A percentile compares a stretch with the other conserved stretches of the same genome.
These are phyloP conservation scores for Nephelium lappaceum DNA, from an alignment of 345 rosid species.

Conservation along the genomic window DNA sequence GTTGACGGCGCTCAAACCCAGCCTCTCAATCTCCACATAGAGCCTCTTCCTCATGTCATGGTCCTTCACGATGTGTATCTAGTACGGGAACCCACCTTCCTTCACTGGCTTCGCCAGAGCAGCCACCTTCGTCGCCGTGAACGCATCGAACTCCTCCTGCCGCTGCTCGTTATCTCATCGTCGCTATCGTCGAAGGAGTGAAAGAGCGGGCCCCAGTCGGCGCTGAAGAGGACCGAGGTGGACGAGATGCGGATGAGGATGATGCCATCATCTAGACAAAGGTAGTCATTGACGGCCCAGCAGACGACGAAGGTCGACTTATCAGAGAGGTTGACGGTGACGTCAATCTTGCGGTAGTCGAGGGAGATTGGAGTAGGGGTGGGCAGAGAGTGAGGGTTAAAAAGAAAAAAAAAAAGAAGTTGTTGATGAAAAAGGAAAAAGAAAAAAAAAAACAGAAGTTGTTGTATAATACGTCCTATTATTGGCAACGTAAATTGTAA, in stretches of 20 bases:
- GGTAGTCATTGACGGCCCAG: slow-evolving; percentile 87
- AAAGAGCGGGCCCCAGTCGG: slow-evolving; percentile 97
- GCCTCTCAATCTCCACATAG: slow-evolving; percentile 82
- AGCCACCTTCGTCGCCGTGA: slow-evolving; percentile 62
- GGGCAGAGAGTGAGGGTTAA: slow-evolving; percentile 92
- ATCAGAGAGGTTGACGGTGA: no score
- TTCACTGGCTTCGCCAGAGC: slow-evolving; percentile 83
- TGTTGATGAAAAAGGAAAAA: no score
- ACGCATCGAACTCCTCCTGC: slow-evolving; percentile 64
- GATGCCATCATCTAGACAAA: slow-evolving; percentile 93
- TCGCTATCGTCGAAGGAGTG: slow-evolving; percentile 19
- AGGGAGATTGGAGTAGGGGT: no score
- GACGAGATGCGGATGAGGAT: slow-evolving; percentile 95
- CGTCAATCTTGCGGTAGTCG: no score
- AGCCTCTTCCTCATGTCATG: slow-evolving; percentile 97
- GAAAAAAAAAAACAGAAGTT: no score
- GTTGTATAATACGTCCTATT: no score
- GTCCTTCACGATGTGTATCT: slow-evolving; percentile 91
- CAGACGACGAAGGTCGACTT: slow-evolving; percentile 81
- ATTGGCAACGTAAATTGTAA: no score
- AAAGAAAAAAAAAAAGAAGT: no score
- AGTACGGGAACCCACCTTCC: slow-evolving; percentile 81
- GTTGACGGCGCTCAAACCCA: slow-evolving; percentile 72
- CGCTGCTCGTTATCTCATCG: slow-evolving; percentile 12
- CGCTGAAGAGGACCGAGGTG: slow-evolving; percentile 92